Conservation (phyloP, 176 grass and related monocot genomes). For the Thinopyrum elongatum region DNA sequence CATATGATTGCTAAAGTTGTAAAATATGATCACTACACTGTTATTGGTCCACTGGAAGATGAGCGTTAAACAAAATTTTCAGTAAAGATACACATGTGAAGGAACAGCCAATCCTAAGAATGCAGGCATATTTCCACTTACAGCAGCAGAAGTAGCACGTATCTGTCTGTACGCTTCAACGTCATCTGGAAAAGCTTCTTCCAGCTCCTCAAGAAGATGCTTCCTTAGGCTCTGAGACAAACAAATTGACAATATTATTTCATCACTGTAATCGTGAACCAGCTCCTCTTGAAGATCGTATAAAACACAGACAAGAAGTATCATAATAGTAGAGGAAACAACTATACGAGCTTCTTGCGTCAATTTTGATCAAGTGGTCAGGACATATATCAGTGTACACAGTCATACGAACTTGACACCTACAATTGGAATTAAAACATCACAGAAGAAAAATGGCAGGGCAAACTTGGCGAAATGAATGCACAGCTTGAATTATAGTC, state of each 20-base stretch:
- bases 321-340: background rate
- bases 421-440: background rate
- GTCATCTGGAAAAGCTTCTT: conserved; percentile 89
- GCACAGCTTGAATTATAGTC: background rate
- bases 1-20: background rate
- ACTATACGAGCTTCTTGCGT: no score
- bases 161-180: conserved; percentile 78
- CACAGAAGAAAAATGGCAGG: background rate
- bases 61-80: background rate
- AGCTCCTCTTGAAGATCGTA: background rate
- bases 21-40: background rate
- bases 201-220: conserved; percentile 82
- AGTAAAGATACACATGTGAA: background rate
- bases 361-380: no score
- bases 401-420: background rate
- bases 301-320: background rate
- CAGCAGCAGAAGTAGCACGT: conserved; percentile 77
- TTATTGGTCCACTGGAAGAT: background rate
- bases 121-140: conserved; percentile 47
- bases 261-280: background rate
- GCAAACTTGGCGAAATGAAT: background rate
- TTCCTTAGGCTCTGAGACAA: conserved; percentile 72
- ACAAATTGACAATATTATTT: conserved; percentile 3
- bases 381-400: background rate
- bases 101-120: background rate